phyloP scores from a whole-genome alignment of 23 red algal genomes.

The Gracilaria domingensis region DNA sequence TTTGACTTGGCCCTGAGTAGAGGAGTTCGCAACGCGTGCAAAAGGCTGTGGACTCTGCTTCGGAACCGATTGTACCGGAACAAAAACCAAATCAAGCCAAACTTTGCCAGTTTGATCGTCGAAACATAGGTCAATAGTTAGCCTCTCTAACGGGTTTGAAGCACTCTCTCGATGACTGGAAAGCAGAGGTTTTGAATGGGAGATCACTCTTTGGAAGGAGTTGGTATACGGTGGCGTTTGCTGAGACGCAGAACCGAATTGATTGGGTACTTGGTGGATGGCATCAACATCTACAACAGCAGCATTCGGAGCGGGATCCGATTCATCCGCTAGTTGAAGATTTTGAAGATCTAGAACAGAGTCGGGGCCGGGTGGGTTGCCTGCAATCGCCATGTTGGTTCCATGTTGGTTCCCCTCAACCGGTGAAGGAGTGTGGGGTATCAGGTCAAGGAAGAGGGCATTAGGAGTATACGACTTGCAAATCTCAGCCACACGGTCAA shows the following conservation, averaged over 20 bases:
- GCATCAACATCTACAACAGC: not conserved
- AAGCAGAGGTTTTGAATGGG: not conserved
- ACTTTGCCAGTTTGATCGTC: conserved; percentile 5
- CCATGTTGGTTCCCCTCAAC: not conserved
- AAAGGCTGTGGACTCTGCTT: not conserved
- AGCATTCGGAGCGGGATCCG: not conserved
- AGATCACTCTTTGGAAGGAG: not conserved
- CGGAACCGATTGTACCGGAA: not conserved
- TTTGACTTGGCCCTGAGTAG: not conserved
- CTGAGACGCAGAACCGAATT: not conserved
- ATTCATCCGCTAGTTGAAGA: not conserved
- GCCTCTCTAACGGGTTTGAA: not conserved
- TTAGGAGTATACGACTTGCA: not conserved
- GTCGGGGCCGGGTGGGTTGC: not conserved
- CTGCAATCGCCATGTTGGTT: not conserved
- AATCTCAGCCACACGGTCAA: not conserved
- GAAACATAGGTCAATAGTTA: not conserved
- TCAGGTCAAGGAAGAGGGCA: not conserved
- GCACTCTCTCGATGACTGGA: not conserved
- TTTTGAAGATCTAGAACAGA: not conserved
- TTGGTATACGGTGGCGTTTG: not conserved
- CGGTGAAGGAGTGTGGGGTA: not conserved
- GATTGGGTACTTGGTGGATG: not conserved
- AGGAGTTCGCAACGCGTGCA: not conserved
- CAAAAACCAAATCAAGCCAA: not conserved